phyloP scores from a whole-genome alignment of 2,329 filamentous ascomycete species.

The Neonectria ditissima region DNA sequence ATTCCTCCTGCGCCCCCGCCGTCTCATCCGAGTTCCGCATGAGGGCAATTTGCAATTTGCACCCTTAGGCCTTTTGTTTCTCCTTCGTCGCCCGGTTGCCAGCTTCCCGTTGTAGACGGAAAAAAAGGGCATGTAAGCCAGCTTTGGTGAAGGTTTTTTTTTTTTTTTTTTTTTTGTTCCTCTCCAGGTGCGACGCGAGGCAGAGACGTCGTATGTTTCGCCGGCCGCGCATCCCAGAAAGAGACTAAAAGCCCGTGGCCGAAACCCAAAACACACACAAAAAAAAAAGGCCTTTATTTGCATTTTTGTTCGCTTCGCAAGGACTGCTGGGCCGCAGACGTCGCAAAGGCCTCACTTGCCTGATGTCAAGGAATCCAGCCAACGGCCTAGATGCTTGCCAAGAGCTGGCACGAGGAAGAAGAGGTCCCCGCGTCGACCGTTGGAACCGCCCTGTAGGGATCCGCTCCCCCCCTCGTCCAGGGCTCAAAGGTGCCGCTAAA shows the following conservation, averaged over 20 bases:
- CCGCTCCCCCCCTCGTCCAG: neutral
- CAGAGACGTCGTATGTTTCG: constrained; percentile 16
- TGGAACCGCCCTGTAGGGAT: neutral
- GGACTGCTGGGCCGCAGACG: too few species aligned
- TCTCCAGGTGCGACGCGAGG: neutral
- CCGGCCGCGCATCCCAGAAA: neutral
- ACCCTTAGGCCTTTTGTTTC: too few species aligned
- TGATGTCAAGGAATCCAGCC: neutral
- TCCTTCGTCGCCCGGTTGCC: neutral
- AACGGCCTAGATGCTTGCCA: neutral
- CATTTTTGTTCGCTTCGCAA: too few species aligned
- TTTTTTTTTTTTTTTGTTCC: too few species aligned
- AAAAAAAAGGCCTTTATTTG: too few species aligned
- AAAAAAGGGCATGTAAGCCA: too few species aligned
- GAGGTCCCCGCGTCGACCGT: too few species aligned
- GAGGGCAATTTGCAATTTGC: neutral
- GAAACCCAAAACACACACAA: neutral
- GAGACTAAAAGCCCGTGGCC: neutral
- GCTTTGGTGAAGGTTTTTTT: too few species aligned
- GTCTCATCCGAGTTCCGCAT: neutral
- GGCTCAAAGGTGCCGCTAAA: neutral
- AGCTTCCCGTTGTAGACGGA: neutral
- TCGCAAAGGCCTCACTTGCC: neutral
- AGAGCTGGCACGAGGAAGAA: too few species aligned
- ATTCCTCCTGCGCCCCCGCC: neutral